These are phyloP conservation scores for Leishmania tropica DNA, from an alignment of 208 protist genomes.

Conservation along the genomic window DNA sequence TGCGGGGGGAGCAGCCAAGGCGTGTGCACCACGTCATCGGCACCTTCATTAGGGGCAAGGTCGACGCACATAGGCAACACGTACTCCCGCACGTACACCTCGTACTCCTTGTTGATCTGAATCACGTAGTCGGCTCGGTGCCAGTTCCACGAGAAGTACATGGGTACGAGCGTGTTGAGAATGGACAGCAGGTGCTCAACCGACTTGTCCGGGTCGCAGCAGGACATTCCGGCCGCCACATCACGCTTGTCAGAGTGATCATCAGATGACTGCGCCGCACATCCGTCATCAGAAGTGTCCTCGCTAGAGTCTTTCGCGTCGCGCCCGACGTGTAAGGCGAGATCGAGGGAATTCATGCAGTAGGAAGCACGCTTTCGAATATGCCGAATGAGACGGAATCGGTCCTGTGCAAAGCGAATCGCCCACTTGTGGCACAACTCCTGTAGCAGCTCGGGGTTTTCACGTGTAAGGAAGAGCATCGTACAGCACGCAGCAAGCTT, in stretches of 20 bases:
- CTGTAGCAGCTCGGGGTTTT: constrained; percentile 67
- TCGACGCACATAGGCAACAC: constrained; percentile 72
- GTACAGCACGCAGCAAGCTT: constrained; percentile 82
- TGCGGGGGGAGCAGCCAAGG: constrained; percentile 41
- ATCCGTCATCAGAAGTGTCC: constrained; percentile 4
- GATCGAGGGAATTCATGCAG: constrained; percentile 19
- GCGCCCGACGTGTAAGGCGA: background rate
- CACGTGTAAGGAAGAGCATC: constrained; percentile 80
- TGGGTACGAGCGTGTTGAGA: constrained; percentile 76
- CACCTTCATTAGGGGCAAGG: constrained; percentile 53
- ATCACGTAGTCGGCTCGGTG: constrained; percentile 79
- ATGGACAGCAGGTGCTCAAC: constrained; percentile 81
- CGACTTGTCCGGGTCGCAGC: constrained; percentile 55
- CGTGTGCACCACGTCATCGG: constrained; percentile 53
- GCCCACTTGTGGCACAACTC: constrained; percentile 78
- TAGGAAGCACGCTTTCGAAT: constrained; percentile 46
- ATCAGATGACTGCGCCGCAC: background rate
- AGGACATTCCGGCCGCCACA: constrained; percentile 10
- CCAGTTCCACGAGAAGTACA: constrained; percentile 93
- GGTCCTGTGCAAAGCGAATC: constrained; percentile 68
- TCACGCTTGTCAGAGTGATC: constrained; percentile 1
- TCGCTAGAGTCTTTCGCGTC: constrained; percentile 11
- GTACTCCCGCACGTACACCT: constrained; percentile 66
- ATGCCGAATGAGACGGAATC: constrained; percentile 41
- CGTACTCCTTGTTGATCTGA: constrained; percentile 87